These are phyloP conservation scores for Sclerospora graminicola DNA, from an alignment of 352 stramenopile genomes.

Conservation along the genomic window DNA sequence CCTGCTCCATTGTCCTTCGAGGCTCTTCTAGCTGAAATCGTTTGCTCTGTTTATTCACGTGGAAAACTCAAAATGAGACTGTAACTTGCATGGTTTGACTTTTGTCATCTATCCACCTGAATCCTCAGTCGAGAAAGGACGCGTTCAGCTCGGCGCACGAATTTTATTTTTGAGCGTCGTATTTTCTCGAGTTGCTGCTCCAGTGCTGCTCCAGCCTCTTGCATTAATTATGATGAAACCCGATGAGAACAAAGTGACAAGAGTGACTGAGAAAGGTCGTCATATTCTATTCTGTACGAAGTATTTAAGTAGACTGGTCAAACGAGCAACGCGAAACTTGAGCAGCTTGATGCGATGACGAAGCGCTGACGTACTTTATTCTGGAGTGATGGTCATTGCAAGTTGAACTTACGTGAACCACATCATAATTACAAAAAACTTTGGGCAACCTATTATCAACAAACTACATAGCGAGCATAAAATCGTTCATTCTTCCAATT, in stretches of 20 bases:
- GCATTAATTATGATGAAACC: slow-evolving; percentile 8
- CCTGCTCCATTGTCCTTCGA: slow-evolving; percentile 7
- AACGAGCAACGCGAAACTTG: neutral
- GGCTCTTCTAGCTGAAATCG: no score
- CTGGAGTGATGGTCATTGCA: slow-evolving; percentile 19
- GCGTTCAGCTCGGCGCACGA: slow-evolving; percentile 2
- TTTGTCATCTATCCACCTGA: slow-evolving; percentile 13
- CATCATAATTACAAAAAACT: slow-evolving; percentile 1
- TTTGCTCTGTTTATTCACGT: slow-evolving; percentile 12
- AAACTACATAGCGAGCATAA: no score
- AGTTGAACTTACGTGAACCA: slow-evolving; percentile 20
- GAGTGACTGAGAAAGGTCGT: slow-evolving; percentile 4
- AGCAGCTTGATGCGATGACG: neutral
- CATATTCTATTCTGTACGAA: slow-evolving; percentile 7
- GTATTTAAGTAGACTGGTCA: neutral
- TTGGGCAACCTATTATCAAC: no score
- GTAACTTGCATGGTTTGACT: slow-evolving; percentile 1
- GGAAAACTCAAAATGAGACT: slow-evolving; percentile 23
- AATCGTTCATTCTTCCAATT: no score
- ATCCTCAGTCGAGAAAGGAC: slow-evolving; percentile 18
- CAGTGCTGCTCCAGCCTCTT: slow-evolving; percentile 7
- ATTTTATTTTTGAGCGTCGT: slow-evolving; percentile 3
- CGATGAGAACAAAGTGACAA: slow-evolving; percentile 10
- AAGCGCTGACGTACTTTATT: slow-evolving; percentile 11
- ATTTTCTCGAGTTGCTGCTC: slow-evolving; percentile 15